Evolutionary conservation across 495 filamentous ascomycete species (phyloP), one percentile per base, ranked within the genome.

Genomic region (Cenococcum geophilum): DNA sequence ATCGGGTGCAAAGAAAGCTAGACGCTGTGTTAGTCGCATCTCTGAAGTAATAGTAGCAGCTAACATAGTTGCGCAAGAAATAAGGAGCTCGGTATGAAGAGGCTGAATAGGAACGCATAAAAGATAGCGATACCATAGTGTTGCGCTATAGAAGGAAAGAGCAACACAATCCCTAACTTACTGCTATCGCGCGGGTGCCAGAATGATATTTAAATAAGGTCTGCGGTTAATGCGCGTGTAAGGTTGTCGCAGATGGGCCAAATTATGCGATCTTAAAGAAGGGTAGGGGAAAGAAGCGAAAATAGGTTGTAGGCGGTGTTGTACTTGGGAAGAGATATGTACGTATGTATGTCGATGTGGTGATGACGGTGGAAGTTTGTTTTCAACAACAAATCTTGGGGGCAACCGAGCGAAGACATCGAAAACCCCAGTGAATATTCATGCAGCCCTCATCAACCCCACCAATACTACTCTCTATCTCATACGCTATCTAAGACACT

Each of bases 21-120:
- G 43, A 34, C 14, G 56, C 40, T 35, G 58, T 5, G 56, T 65
- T 56, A 68, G 66, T 58, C 25, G 49, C 55, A 56, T 45, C 36
- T 37, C 51, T 34, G 18, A 21, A 21, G 22, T 22, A 21, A 14
- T 22, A 32, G 22, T 51, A 34, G 34, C 20, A 45, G 40, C 40
- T 18, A 45, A 14, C 40, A 18, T 18, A 45, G 40, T 4, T 10
- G 18, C 14, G 18, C 14, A 45, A 45, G 12, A 10, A 45, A 45
- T 14, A 14, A 14, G 40, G 11, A 45, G 40, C 12, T 16, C 40
- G 40, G 12, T 4, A 18, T 45, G 40, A 45, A 45, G 18, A 10
- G 11, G 2, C 4, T 45, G 12, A 14, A 45, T 45, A 18, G 11
- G 40, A 45, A 10, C 12, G 40, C 14, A 45, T 45, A 14, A 45